Evolutionary conservation across 2,329 filamentous ascomycete species (phyloP).

Genomic region (Exophiala calicioides): DNA sequence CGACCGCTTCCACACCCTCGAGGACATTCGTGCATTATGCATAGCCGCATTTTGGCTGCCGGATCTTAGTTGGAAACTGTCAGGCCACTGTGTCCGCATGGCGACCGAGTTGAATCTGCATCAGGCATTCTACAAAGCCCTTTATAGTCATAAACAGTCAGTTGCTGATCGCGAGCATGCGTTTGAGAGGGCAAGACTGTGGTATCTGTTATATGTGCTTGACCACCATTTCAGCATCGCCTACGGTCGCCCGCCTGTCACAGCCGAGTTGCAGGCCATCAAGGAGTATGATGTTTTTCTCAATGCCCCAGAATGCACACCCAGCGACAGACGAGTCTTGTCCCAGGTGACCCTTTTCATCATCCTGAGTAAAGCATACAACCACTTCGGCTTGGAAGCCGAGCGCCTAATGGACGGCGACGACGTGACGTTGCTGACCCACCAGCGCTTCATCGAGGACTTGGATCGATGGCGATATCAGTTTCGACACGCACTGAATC

Average conservation of each 20-base stretch:
- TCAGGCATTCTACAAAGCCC: conserved; percentile 54
- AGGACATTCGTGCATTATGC: conserved; percentile 61
- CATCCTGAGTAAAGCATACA: conserved; percentile 59
- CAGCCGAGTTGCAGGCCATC: conserved; percentile 60
- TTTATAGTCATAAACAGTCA: conserved; percentile 50
- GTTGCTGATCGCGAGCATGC: conserved; percentile 22
- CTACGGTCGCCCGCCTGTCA: conserved; percentile 60
- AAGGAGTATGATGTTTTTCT: conserved; percentile 60
- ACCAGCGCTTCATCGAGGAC: conserved; percentile 48
- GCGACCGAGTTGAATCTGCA: conserved; percentile 60
- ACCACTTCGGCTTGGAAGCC: conserved; percentile 58
- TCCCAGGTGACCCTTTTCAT: conserved; percentile 61
- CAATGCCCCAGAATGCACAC: conserved; percentile 52
- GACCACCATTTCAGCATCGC: conserved; percentile 66
- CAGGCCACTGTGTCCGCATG: conserved; percentile 59
- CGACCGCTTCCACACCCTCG: conserved; percentile 58
- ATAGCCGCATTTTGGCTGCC: conserved; percentile 65
- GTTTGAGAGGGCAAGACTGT: conserved; percentile 59
- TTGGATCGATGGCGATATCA: conserved; percentile 56
- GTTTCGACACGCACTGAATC: conserved; percentile 40
- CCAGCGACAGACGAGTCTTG: conserved; percentile 58
- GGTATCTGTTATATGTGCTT: conserved; percentile 66
- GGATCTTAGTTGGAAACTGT: conserved; percentile 64
- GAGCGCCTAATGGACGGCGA: conserved; percentile 31
- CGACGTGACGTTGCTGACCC: conserved; percentile 44